phyloP scores from a whole-genome alignment of 306 rosid genomes.

The Fragaria iinumae region DNA sequence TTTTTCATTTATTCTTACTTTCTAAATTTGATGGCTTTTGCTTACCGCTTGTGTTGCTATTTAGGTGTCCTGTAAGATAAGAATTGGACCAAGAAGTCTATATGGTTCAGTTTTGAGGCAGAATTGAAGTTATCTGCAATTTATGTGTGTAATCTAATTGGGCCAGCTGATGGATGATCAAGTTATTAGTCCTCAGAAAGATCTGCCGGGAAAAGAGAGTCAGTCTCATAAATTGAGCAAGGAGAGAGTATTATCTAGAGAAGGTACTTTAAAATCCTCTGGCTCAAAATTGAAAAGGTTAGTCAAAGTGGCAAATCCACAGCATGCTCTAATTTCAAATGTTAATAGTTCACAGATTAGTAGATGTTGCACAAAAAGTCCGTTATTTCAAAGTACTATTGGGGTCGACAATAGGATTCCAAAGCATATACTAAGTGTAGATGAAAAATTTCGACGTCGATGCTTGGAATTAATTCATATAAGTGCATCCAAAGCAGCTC shows the following conservation, averaged over 20 bases:
- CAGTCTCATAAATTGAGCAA: conserved; percentile 35
- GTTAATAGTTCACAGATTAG: conserved; percentile 51
- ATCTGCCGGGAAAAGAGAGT: conserved; percentile 36
- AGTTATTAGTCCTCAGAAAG: conserved; percentile 37
- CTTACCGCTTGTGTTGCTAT: conserved; percentile 14
- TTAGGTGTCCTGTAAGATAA: conserved; percentile 26
- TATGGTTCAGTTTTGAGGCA: conserved; percentile 20
- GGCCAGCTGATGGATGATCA: conserved; percentile 60
- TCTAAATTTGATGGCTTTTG: conserved; percentile 11
- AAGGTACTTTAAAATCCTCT: conserved; percentile 40
- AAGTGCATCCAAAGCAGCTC: conserved; percentile 59
- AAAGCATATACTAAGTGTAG: conserved; percentile 69
- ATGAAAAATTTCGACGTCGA: conserved; percentile 77
- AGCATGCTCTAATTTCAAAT: conserved; percentile 45
- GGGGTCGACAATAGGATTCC: conserved; percentile 67
- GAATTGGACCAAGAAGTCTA: conserved; percentile 18
- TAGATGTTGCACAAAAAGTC: conserved; percentile 44
- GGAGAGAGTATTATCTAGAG: conserved; percentile 42
- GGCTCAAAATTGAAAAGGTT: conserved; percentile 50
- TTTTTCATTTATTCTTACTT: conserved; percentile 7
- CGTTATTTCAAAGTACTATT: conserved; percentile 40
- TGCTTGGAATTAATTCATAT: conserved; percentile 72
- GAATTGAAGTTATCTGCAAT: conserved; percentile 31
- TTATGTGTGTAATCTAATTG: conserved; percentile 28
- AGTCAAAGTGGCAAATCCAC: conserved; percentile 52